Evolutionary conservation across 257 asterid genomes (phyloP).

Genomic region (Ligustrum vulgare): DNA sequence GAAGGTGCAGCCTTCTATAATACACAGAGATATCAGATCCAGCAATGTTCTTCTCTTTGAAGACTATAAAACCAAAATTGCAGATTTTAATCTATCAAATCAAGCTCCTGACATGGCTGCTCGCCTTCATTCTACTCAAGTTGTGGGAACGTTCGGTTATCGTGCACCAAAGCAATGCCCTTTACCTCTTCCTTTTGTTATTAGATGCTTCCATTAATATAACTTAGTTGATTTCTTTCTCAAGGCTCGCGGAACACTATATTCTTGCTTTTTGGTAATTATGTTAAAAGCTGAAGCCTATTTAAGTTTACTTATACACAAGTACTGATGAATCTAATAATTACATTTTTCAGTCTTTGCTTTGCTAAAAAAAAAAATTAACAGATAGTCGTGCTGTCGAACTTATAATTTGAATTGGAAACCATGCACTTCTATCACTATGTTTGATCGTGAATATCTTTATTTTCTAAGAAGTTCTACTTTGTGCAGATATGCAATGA

Average conservation of each 20-base stretch:
- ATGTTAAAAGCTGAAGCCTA: neutral
- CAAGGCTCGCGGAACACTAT: neutral
- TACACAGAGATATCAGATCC: conserved; percentile 96
- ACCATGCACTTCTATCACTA: too few species aligned
- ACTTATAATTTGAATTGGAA: too few species aligned
- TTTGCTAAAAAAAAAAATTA: neutral
- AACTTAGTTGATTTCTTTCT: neutral
- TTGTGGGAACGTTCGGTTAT: conserved; percentile 95
- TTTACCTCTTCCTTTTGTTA: conserved; percentile 23
- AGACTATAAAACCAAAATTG: conserved; percentile 88
- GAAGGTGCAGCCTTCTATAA: conserved; percentile 74
- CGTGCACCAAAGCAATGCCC: conserved; percentile 93
- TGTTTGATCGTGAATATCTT: neutral
- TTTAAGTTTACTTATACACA: neutral
- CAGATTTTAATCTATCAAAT: conserved; percentile 92
- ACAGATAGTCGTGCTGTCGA: too few species aligned
- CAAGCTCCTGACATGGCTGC: conserved; percentile 99
- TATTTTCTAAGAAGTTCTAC: neutral
- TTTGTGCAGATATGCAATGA: conserved; percentile 80
- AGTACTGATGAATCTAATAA: neutral
- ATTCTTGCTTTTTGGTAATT: neutral
- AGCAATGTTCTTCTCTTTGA: conserved; percentile 97
- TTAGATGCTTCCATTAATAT: conserved; percentile 1
- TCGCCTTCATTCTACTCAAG: conserved; percentile 97
- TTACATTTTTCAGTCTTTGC: neutral